Evolutionary conservation across 345 rosid species (phyloP).

Genomic region (Trapa incisa): DNA sequence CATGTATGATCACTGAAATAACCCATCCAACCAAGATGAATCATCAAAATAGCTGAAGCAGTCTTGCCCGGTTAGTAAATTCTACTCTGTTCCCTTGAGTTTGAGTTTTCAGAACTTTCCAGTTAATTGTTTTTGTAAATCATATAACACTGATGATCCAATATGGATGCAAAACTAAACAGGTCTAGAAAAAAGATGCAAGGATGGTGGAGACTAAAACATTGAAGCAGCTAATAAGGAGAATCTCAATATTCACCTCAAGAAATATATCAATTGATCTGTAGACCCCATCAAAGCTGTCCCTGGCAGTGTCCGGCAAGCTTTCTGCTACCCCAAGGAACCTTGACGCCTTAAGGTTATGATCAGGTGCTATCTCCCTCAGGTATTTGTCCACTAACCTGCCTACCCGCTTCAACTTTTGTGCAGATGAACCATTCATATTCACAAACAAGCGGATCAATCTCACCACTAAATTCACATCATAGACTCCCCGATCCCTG

Average conservation of each 20-base stretch:
- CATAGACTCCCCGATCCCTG: constrained; percentile 34
- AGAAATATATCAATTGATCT: constrained; percentile 69
- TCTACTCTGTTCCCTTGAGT: too few relatives aligned
- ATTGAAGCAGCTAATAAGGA: not conserved
- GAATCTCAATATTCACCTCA: constrained; percentile 24
- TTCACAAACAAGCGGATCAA: constrained; percentile 37
- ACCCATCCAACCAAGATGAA: too few relatives aligned
- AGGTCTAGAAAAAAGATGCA: too few relatives aligned
- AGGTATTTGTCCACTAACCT: constrained; percentile 48
- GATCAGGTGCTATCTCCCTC: constrained; percentile 70
- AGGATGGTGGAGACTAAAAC: too few relatives aligned
- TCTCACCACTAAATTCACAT: constrained; percentile 50
- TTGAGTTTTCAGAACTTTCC: too few relatives aligned
- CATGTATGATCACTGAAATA: too few relatives aligned
- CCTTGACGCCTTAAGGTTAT: constrained; percentile 44
- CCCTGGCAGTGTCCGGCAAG: constrained; percentile 63
- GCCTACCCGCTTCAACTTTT: constrained; percentile 35
- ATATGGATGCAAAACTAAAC: too few relatives aligned
- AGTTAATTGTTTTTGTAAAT: too few relatives aligned
- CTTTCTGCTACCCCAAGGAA: constrained; percentile 59
- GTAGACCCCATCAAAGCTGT: constrained; percentile 69
- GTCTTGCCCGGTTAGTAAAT: too few relatives aligned
- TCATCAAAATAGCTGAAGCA: too few relatives aligned
- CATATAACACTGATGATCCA: too few relatives aligned
- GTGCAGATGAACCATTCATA: constrained; percentile 3